A percentile compares a stretch with the other conserved stretches of the same genome.
These are phyloP conservation scores for Rhizopus stolonifer DNA, from an alignment of 371 early-diverging fungal species.

Conservation along the genomic window DNA sequence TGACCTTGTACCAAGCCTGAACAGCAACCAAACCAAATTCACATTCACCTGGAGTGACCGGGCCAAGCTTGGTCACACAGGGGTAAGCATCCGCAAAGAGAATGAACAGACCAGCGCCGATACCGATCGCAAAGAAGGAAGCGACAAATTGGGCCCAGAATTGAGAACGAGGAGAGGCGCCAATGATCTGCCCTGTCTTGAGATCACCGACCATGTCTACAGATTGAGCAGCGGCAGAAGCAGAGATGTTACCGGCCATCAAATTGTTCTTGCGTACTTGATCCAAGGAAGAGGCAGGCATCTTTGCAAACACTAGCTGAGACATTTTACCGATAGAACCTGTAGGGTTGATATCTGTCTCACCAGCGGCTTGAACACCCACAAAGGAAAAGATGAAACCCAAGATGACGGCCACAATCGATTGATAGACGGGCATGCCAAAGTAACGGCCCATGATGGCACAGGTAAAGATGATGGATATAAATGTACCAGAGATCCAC, in stretches of 20 bases:
- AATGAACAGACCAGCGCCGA: slow-evolving; percentile 59
- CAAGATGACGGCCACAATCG: slow-evolving; percentile 59
- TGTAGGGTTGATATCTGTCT: slow-evolving; percentile 69
- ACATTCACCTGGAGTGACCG: slow-evolving; percentile 34
- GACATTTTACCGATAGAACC: slow-evolving; percentile 64
- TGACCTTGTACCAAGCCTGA: slow-evolving; percentile 65
- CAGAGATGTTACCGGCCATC: slow-evolving; percentile 62
- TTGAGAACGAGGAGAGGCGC: slow-evolving; percentile 63
- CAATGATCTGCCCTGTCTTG: slow-evolving; percentile 62
- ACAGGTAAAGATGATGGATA: slow-evolving; percentile 61
- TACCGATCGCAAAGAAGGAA: slow-evolving; percentile 57
- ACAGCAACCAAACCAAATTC: slow-evolving; percentile 61
- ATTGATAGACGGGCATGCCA: slow-evolving; percentile 55
- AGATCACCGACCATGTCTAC: slow-evolving; percentile 70
- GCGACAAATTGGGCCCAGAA: slow-evolving; percentile 65
- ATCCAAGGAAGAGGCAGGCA: slow-evolving; percentile 44
- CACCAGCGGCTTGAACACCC: slow-evolving; percentile 67
- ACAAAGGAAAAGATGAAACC: slow-evolving; percentile 72
- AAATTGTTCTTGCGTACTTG: slow-evolving; percentile 55
- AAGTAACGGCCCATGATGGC: slow-evolving; percentile 61
- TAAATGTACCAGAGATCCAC: slow-evolving; percentile 59
- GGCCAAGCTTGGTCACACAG: slow-evolving; percentile 41
- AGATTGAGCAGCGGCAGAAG: slow-evolving; percentile 60
- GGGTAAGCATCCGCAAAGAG: slow-evolving; percentile 64
- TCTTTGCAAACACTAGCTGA: slow-evolving; percentile 60